phyloP scores from a whole-genome alignment of 2,329 filamentous ascomycete species.

The Aspergillus intermedius region DNA sequence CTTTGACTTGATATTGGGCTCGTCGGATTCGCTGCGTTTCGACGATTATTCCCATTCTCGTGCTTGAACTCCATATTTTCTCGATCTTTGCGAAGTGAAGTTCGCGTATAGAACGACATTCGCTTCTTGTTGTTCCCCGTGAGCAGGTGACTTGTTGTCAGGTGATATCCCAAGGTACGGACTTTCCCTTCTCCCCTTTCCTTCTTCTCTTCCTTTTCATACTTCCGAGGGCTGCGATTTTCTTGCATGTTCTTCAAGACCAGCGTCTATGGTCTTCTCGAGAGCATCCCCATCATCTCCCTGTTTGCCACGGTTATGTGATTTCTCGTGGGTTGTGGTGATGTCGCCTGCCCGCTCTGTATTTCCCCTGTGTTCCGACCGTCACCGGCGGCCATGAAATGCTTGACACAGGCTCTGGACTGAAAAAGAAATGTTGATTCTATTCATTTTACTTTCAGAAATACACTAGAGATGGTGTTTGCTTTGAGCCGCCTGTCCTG shows the following conservation, averaged over 20 bases:
- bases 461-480: not conserved
- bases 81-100: not conserved
- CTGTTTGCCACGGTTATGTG: too few species aligned
- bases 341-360: not conserved
- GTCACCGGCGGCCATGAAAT: not conserved
- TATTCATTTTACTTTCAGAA: too few species aligned
- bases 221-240: too few species aligned
- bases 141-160: not conserved
- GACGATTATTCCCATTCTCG: not conserved
- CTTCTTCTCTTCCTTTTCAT: not conserved
- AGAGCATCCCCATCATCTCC: too few species aligned
- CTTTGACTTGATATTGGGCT: not conserved
- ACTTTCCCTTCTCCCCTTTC: not conserved
- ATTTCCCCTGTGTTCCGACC: not conserved
- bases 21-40: not conserved
- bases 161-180: not conserved
- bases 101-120: not conserved
- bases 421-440: too few species aligned
- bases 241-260: too few species aligned
- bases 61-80: not conserved
- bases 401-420: too few species aligned
- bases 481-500: constrained; percentile 3
- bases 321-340: not conserved
- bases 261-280: not conserved
- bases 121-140: not conserved